A percentile compares a stretch with the other conserved stretches of the same genome.
Evolutionary conservation across 2,329 filamentous ascomycete species (phyloP).

Genomic region (Cladosporium sp.): DNA sequence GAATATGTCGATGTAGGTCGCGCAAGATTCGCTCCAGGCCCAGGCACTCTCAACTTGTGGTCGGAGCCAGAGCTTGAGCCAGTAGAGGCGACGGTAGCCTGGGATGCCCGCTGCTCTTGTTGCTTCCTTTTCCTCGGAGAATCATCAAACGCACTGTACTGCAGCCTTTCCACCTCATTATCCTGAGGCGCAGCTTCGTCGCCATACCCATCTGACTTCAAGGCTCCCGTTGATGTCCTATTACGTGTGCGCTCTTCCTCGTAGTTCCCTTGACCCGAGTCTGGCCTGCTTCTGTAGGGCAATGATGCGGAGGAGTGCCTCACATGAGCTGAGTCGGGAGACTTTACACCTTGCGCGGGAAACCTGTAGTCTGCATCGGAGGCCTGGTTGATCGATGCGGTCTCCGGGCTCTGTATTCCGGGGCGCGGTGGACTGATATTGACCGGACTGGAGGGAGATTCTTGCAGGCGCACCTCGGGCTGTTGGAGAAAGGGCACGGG

Average conservation of each 20-base stretch:
- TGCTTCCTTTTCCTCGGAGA: slow-evolving; percentile 22
- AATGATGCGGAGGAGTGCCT: slow-evolving; percentile 17
- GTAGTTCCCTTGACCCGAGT: slow-evolving; percentile 15
- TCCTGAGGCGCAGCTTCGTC: slow-evolving; percentile 23
- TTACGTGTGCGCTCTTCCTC: slow-evolving; percentile 14
- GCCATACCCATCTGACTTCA: slow-evolving; percentile 7
- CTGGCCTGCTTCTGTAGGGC: slow-evolving; percentile 18
- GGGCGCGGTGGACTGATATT: slow-evolving; percentile 28
- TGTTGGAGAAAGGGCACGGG: slow-evolving; percentile 9
- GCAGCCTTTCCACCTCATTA: slow-evolving; percentile 33
- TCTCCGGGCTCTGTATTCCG: slow-evolving; percentile 26
- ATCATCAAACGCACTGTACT: slow-evolving; percentile 46
- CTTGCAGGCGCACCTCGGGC: slow-evolving; percentile 29
- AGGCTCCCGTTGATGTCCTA: slow-evolving; percentile 18
- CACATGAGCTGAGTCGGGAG: slow-evolving; percentile 21
- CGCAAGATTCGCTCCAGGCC: slow-evolving; percentile 35
- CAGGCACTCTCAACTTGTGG: slow-evolving; percentile 36
- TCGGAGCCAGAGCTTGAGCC: slow-evolving; percentile 28
- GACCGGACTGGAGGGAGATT: slow-evolving; percentile 30
- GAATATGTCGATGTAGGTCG: slow-evolving; percentile 76
- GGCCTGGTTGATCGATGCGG: slow-evolving; percentile 23
- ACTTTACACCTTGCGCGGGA: slow-evolving; percentile 17
- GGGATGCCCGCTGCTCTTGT: slow-evolving; percentile 26
- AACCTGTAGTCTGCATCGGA: slow-evolving; percentile 12
- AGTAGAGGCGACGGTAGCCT: slow-evolving; percentile 26